Evolutionary conservation across 2,329 filamentous ascomycete species (phyloP), one percentile per base, ranked within the genome.

Genomic region (Colletotrichum viniferum): DNA sequence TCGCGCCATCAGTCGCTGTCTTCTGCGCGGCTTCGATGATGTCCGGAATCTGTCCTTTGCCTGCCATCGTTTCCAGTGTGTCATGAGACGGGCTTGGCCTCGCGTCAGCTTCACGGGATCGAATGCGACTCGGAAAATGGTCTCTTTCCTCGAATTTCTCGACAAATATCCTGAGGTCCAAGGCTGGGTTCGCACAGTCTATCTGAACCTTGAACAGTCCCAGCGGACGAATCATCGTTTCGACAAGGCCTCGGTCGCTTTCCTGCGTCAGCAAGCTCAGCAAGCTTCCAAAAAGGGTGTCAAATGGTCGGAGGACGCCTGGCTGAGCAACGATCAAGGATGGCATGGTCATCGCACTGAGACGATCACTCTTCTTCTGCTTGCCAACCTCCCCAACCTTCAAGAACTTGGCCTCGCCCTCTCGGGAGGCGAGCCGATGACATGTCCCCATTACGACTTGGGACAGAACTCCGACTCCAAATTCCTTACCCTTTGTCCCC

Each of bases 31-130:
- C n/a, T 52, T 52, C 43, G n/a, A 52, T 21, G 43, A 13, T 52
- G 0, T 52, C n/a, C 43, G 10, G 2, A 52, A 21, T 52, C 4
- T 52, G 4, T 52, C 3, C 0, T 0, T 52, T 6, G n/a, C n/a
- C n/a, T 0, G 0, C 43, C 0, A 7, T 24, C 43, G 43, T 0
- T 1, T 52, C n/a, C 0, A 21, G n/a, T 52, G n/a, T 52, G 43
- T 21, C n/a, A 52, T 52, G n/a, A 21, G 43, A 52, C 43, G n/a
- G n/a, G 43, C 43, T 0, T 52, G n/a, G n/a, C 0, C n/a, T 6
- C 5, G 4, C 9, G 5, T 48, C 9, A n/a, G 18, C 0, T 52
- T 52, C n/a, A 13, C n/a, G 43, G 43, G 43, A 13, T 0, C 4
- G 2, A 52, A 52, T 6, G 43, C 43, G n/a, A 52, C 43, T 13